Conservation (phyloP, 2,329 filamentous ascomycete species). For the Onygenales sp. region DNA sequence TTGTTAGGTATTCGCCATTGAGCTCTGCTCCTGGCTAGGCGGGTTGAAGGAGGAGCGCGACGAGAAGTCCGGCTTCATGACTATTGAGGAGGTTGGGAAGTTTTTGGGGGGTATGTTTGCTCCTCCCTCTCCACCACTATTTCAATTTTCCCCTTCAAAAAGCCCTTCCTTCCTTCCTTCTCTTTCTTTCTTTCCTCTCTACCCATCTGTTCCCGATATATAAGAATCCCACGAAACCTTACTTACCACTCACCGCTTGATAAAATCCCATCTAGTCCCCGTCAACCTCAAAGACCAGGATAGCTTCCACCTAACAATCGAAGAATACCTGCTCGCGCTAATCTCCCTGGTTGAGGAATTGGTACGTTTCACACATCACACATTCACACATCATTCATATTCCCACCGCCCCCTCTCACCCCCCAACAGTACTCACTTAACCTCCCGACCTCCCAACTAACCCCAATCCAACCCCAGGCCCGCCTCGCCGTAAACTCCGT, state of each 20-base stretch:
- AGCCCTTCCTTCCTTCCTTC: too few relatives aligned
- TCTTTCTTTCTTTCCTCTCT: too few relatives aligned
- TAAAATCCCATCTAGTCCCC: constrained; percentile 50
- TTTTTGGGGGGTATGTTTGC: constrained; percentile 57
- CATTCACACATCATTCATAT: neutral
- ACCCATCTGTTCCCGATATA: neutral
- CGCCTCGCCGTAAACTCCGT: constrained; percentile 91
- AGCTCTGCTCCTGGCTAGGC: constrained; percentile 68
- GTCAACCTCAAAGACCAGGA: constrained; percentile 85
- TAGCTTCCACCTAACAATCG: constrained; percentile 89
- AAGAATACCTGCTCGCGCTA: constrained; percentile 88
- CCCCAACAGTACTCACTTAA: too few relatives aligned
- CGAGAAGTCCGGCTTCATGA: constrained; percentile 59
- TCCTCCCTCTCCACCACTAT: too few relatives aligned
- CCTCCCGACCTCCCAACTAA: neutral
- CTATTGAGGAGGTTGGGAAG: constrained; percentile 76
- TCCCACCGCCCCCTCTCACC: neutral
- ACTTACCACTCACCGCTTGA: neutral
- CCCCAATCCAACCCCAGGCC: constrained; percentile 35
- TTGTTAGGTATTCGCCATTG: constrained; percentile 46
- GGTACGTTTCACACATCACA: constrained; percentile 28
- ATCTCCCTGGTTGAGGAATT: constrained; percentile 86
- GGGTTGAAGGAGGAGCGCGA: constrained; percentile 52
- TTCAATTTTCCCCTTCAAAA: too few relatives aligned
- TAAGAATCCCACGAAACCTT: neutral